phyloP scores from a whole-genome alignment of 2,329 filamentous ascomycete species.

The Fonsecaea erecta region DNA sequence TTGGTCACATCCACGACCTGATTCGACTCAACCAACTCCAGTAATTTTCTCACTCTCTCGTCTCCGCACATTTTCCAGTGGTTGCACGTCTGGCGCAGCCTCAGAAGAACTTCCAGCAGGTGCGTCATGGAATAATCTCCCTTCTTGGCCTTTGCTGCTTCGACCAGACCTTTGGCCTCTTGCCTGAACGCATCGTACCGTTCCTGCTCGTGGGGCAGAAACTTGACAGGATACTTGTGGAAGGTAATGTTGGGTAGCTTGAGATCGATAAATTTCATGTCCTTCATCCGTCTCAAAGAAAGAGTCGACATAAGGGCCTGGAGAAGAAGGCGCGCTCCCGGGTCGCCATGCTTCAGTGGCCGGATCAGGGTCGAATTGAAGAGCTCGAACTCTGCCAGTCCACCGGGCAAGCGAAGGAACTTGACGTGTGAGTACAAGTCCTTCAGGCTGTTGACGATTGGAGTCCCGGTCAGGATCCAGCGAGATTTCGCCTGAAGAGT shows the following conservation, averaged over 20 bases:
- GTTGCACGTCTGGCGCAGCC: slow-evolving; percentile 84
- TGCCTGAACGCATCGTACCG: slow-evolving; percentile 70
- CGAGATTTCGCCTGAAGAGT: slow-evolving; percentile 70
- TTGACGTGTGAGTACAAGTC: slow-evolving; percentile 80
- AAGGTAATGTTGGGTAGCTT: slow-evolving; percentile 77
- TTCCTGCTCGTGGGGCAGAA: slow-evolving; percentile 72
- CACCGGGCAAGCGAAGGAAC: slow-evolving; percentile 76
- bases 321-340: slow-evolving; percentile 66
- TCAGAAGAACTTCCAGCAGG: slow-evolving; percentile 78
- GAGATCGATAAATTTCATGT: slow-evolving; percentile 85
- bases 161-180: slow-evolving; percentile 71
- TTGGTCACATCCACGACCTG: slow-evolving; percentile 69
- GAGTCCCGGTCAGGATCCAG: slow-evolving; percentile 81
- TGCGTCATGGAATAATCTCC: slow-evolving; percentile 68
- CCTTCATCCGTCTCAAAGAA: slow-evolving; percentile 80
- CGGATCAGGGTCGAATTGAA: slow-evolving; percentile 75
- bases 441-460: slow-evolving; percentile 80
- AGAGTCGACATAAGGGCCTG: slow-evolving; percentile 80
- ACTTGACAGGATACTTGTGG: slow-evolving; percentile 74
- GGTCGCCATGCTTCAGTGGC: slow-evolving; percentile 64
- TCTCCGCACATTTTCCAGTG: slow-evolving; percentile 80
- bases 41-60: slow-evolving; percentile 72
- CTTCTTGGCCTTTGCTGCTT: slow-evolving; percentile 48
- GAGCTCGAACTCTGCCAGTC: slow-evolving; percentile 71
- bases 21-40: slow-evolving; percentile 70